Evolutionary conservation across 345 rosid genomes (phyloP).

Genomic region (Microthlaspi erraticum): DNA sequence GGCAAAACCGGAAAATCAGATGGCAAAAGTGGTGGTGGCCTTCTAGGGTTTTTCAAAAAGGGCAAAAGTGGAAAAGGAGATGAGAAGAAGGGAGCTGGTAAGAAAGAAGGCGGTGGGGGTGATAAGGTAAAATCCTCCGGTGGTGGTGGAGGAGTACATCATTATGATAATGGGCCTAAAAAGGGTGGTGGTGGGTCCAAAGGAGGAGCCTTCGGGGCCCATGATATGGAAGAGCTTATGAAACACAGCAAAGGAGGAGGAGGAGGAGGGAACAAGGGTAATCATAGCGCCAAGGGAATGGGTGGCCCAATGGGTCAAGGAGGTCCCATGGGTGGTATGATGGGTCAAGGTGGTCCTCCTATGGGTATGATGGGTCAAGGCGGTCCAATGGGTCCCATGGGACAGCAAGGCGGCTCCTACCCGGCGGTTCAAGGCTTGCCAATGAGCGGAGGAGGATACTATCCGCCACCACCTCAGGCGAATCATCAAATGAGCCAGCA

Average conservation of each 20-base stretch:
- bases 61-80: conserved; percentile 50
- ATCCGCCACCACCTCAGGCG: conserved; percentile 28
- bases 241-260: conserved; percentile 48
- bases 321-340: conserved; percentile 41
- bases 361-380: conserved; percentile 47
- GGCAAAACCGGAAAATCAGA: conserved; percentile 47
- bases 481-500: conserved; percentile 62
- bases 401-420: conserved; percentile 46
- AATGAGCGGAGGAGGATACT: conserved; percentile 58
- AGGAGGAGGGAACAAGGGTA: conserved; percentile 45
- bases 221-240: conserved; percentile 52
- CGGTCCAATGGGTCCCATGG: conserved; percentile 47
- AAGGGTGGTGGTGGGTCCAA: conserved; percentile 55
- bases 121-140: conserved; percentile 41
- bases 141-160: conserved; percentile 43
- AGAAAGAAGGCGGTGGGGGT: conserved; percentile 50
- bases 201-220: conserved; percentile 49
- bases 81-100: conserved; percentile 34
- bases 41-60: conserved; percentile 55
- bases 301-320: conserved; percentile 47
- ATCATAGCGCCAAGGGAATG: conserved; percentile 28
- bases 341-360: conserved; percentile 44
- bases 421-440: conserved; percentile 84
- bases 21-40: conserved; percentile 49
- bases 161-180: conserved; percentile 54